Evolutionary conservation across 352 stramenopile species (phyloP).

Genomic region (Phytophthora kernoviae): DNA sequence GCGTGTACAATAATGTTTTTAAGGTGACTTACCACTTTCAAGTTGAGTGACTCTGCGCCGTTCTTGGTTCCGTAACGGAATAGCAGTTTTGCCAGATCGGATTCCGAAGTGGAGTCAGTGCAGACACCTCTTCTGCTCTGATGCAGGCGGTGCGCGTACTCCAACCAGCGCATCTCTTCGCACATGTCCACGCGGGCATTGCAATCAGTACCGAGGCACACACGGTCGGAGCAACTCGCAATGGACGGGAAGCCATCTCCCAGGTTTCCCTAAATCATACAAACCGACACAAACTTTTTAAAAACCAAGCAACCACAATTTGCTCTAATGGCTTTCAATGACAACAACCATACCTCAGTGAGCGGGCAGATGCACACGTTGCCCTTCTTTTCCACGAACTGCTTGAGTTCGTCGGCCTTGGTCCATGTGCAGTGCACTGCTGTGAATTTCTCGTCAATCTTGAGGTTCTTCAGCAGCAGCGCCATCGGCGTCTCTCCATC

Average conservation of each 20-base stretch:
- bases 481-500: slow-evolving; percentile 65
- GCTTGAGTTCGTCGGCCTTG: slow-evolving; percentile 50
- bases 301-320: neutral
- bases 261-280: slow-evolving; percentile 53
- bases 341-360: slow-evolving; percentile 46
- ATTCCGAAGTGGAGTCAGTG: slow-evolving; percentile 55
- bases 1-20: neutral
- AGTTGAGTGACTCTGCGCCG: slow-evolving; percentile 67
- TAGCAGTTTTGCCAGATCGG: slow-evolving; percentile 63
- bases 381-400: slow-evolving; percentile 63
- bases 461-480: slow-evolving; percentile 64
- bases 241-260: slow-evolving; percentile 75
- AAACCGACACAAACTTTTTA: neutral
- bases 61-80: slow-evolving; percentile 75
- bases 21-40: slow-evolving; percentile 57
- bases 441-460: slow-evolving; percentile 77
- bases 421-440: slow-evolving; percentile 83
- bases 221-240: slow-evolving; percentile 62
- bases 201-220: slow-evolving; percentile 79
- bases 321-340: neutral
- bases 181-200: slow-evolving; percentile 85
- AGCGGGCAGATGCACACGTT: slow-evolving; percentile 82
- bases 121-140: slow-evolving; percentile 70
- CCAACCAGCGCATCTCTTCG: slow-evolving; percentile 83
- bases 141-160: slow-evolving; percentile 74